Conservation (phyloP, 805 yeast genomes). For the Naumovozyma castellii region DNA sequence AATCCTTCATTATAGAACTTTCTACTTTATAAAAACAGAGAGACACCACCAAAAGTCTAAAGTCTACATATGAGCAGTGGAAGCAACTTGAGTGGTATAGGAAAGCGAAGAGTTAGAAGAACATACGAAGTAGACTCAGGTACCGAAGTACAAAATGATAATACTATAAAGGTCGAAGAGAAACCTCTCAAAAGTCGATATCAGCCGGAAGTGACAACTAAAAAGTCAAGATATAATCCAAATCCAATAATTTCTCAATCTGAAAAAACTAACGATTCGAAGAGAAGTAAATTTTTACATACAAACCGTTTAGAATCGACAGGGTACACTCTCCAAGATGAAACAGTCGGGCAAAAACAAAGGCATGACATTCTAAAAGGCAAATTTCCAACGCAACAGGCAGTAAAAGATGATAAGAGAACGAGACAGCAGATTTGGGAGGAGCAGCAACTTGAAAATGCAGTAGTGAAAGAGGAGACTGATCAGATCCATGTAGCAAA, state of each 20-base stretch:
- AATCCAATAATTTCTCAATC: conserved; percentile 39
- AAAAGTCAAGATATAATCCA: conserved; percentile 15
- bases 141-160: conserved; percentile 29
- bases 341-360: conserved; percentile 43
- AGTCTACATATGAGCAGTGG: no score
- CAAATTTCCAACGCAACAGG: background rate
- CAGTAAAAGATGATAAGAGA: conserved; percentile 14
- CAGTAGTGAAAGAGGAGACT: conserved; percentile 13
- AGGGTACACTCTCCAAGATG: conserved; percentile 53
- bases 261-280: conserved; percentile 16
- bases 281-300: no score
- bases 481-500: conserved; percentile 23
- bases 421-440: conserved; percentile 31
- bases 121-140: conserved; percentile 6
- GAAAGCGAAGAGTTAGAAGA: conserved; percentile 18
- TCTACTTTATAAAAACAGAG: no score
- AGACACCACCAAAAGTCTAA: no score
- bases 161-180: conserved; percentile 26
- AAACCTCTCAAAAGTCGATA: background rate
- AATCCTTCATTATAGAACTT: no score
- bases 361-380: conserved; percentile 37
- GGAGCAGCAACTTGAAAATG: conserved; percentile 25
- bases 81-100: conserved; percentile 7
- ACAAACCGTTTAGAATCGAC: no score
- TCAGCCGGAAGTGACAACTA: background rate